A percentile compares a stretch with the other conserved stretches of the same genome.
Evolutionary conservation across 2,329 filamentous ascomycete species (phyloP).

Genomic region (Claviceps africana): DNA sequence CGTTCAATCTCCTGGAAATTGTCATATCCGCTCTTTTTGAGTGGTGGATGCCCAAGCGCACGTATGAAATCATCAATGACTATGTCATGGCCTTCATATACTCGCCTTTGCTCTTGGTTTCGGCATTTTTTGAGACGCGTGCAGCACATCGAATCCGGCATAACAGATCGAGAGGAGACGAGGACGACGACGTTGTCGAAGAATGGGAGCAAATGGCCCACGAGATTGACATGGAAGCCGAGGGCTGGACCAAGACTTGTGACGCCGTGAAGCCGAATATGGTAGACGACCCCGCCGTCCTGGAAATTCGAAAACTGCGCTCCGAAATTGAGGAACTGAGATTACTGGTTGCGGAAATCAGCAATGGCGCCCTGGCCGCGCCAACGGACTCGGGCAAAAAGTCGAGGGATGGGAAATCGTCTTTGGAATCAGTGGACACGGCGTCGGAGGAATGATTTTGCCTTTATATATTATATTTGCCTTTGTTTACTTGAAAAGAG

Average conservation of each 20-base stretch:
- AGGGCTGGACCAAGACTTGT: conserved; percentile 76
- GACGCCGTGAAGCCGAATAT: conserved; percentile 66
- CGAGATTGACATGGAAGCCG: conserved; percentile 64
- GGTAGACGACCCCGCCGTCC: conserved; percentile 59
- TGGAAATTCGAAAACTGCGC: conserved; percentile 49
- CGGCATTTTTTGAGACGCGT: conserved; percentile 56
- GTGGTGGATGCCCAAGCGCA: conserved; percentile 75
- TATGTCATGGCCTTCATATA: conserved; percentile 78
- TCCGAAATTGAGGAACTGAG: conserved; percentile 45
- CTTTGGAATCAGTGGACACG: neutral
- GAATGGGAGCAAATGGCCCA: conserved; percentile 80
- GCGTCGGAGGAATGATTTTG: neutral
- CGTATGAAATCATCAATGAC: conserved; percentile 76
- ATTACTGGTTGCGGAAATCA: conserved; percentile 26
- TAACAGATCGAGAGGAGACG: conserved; percentile 69
- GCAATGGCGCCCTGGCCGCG: neutral
- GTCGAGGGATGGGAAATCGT: neutral
- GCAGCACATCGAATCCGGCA: conserved; percentile 51
- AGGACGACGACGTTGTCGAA: conserved; percentile 76
- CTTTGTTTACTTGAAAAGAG: no score
- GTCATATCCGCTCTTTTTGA: conserved; percentile 67
- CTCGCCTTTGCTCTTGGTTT: conserved; percentile 65
- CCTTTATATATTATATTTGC: no score
- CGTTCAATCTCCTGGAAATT: conserved; percentile 87
- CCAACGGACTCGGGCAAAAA: neutral